Evolutionary conservation across 78 protist genomes (phyloP).

Genomic region (Neovahlkampfia damariscottae): DNA sequence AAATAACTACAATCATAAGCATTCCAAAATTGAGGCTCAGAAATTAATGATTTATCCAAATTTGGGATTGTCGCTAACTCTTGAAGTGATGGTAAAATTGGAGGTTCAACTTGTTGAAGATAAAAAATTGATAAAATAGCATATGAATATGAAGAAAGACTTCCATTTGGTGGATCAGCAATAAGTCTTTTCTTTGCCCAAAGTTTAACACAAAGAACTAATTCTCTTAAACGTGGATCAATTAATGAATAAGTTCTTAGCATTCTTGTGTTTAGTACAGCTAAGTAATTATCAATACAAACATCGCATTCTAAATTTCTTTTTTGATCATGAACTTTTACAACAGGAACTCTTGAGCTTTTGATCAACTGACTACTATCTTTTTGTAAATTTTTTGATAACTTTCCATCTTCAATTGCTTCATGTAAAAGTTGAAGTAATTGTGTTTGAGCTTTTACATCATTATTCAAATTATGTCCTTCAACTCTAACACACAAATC

Average conservation of each 20-base stretch:
- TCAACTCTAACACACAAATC: not conserved
- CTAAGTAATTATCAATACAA: not conserved
- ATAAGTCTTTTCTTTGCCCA: slow-evolving; percentile 5
- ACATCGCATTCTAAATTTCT: not conserved
- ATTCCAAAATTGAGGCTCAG: not conserved
- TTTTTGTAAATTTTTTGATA: not conserved
- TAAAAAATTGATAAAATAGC: not conserved
- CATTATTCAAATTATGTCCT: not conserved
- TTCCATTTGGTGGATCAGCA: not conserved
- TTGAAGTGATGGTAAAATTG: slow-evolving; percentile 5
- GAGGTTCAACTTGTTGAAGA: slow-evolving; percentile 4
- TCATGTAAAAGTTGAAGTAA: not conserved
- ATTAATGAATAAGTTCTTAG: not conserved
- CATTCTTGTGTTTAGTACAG: slow-evolving; percentile 2
- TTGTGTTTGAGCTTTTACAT: not conserved
- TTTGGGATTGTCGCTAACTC: not conserved
- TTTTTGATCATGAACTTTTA: not conserved
- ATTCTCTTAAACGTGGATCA: not conserved
- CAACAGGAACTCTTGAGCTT: not conserved
- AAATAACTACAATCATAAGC: not conserved
- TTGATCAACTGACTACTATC: too few species aligned
- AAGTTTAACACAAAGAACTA: not conserved
- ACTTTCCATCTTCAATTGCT: not conserved
- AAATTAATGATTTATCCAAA: not conserved
- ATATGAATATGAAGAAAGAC: not conserved